These are phyloP conservation scores for Eutrema heterophyllum DNA, from an alignment of 345 rosid genomes.

Conservation along the genomic window DNA sequence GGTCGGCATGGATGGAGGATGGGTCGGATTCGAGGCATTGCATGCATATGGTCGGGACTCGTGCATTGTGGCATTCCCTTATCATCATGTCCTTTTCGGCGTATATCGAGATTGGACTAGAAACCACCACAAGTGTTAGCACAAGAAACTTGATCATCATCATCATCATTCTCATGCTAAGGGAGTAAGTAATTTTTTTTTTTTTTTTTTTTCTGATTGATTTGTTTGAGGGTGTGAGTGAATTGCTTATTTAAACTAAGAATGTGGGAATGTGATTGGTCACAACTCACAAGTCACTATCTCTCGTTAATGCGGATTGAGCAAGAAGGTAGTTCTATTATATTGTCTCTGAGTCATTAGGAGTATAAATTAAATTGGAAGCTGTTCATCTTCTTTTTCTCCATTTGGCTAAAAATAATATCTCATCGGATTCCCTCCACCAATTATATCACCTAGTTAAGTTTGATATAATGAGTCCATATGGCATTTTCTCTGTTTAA, in stretches of 20 bases:
- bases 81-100: constrained; percentile 8
- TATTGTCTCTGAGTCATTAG: not conserved
- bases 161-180: not conserved
- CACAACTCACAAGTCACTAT: not conserved
- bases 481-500: not conserved
- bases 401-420: not conserved
- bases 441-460: not conserved
- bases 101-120: not conserved
- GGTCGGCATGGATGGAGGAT: not conserved
- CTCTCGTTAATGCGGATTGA: not conserved
- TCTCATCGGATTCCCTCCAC: not conserved
- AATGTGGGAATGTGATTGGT: not conserved
- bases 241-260: not conserved
- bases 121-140: not conserved
- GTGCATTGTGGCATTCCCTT: constrained; percentile 14
- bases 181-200: not conserved
- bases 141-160: constrained; percentile 3
- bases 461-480: not conserved
- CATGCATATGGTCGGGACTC: constrained; percentile 12
- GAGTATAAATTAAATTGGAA: not conserved
- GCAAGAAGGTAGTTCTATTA: not conserved
- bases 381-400: not conserved
- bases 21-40: constrained; percentile 21
- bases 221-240: not conserved
- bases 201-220: not conserved